These are phyloP conservation scores for Clarireedia paspali DNA, from an alignment of 2,329 filamentous ascomycete species.

Conservation along the genomic window DNA sequence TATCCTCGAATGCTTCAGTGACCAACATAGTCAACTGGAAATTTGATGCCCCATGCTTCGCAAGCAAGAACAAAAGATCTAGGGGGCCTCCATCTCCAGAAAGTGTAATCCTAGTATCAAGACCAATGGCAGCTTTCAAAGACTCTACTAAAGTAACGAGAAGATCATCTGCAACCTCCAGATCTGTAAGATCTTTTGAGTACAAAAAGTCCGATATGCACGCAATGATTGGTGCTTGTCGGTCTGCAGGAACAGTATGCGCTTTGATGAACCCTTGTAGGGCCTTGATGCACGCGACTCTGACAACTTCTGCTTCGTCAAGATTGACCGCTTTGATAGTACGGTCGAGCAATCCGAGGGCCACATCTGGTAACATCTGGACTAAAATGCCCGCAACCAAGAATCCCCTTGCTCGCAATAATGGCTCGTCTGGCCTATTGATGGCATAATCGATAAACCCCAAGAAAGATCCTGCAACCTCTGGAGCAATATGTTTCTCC, in stretches of 20 bases:
- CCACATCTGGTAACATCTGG: conserved; percentile 55
- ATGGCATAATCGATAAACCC: conserved; percentile 75
- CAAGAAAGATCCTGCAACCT: conserved; percentile 66
- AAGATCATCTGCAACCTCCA: conserved; percentile 85
- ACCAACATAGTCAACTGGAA: conserved; percentile 87
- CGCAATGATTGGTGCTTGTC: conserved; percentile 53
- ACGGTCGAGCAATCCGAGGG: conserved; percentile 57
- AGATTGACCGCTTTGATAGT: conserved; percentile 67
- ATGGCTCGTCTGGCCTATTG: conserved; percentile 58
- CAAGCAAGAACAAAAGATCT: conserved; percentile 79
- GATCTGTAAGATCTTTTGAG: conserved; percentile 70
- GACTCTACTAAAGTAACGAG: conserved; percentile 86
- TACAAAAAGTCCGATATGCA: conserved; percentile 67
- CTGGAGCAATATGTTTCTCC: conserved; percentile 59
- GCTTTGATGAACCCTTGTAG: conserved; percentile 59
- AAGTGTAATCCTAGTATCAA: conserved; percentile 69
- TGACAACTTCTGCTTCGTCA: conserved; percentile 80
- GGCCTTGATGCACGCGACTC: conserved; percentile 84
- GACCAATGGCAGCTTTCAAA: conserved; percentile 70
- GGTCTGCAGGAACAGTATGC: conserved; percentile 41
- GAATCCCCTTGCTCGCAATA: conserved; percentile 81
- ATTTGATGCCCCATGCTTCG: conserved; percentile 80
- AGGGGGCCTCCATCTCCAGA: conserved; percentile 66
- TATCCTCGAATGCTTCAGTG: conserved; percentile 84
- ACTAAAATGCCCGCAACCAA: conserved; percentile 76